Base-by-base conservation (phyloP, 2,329 filamentous ascomycete genomes). In the Paraphaeosphaeria minitans region DNA sequence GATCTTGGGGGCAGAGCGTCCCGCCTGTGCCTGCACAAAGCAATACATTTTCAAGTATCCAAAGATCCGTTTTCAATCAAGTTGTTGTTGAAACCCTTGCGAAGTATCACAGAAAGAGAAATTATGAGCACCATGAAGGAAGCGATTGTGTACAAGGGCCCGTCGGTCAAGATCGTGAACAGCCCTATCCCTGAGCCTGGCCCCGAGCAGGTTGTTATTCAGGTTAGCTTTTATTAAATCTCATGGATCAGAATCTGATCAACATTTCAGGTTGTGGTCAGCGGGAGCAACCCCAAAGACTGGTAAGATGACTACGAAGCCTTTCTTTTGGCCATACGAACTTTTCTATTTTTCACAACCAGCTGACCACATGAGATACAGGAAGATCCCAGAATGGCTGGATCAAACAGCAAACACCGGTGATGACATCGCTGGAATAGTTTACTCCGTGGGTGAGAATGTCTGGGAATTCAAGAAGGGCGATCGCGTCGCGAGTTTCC, bases 401-500 rank as follows among this genome's bases (percentile, higher is more conserved):
- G 46, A 60, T 16, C 53, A 60, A 41, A 59, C 41, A 46, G 43
- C 62, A 5, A 84, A 84, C 69, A 59, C 72, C 27, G 82, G 83
- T 54, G 83, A 85, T 55, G 83, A 85, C 66, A 82, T 84, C 51
- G 82, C 82, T 4, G 81, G 82, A 43, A 75, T 81, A 27, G 79
- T 87, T 13, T 77, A 84, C 57, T 75, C 79, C 54, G 82, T 86
- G 16, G 85, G 85, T 41, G 68, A 75, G 45, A 76, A 81, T 48
- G 84, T 87, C 1, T 78, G 69, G 42, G 84, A 85, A 64, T 87
- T 86, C 77, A 81, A 81, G 58, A 73, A 74, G 0, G 84, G 84
- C 33, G 84, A 86, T 70, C 79, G 83, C 24, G 83, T 86, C 3
- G 80, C 81, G 16, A 82, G 81, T 8, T 83, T 85, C 72, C 79